Evolutionary conservation across 352 stramenopile genomes (phyloP), one percentile per base, ranked within the genome.

Genomic region (Phytopythium mirpurense): DNA sequence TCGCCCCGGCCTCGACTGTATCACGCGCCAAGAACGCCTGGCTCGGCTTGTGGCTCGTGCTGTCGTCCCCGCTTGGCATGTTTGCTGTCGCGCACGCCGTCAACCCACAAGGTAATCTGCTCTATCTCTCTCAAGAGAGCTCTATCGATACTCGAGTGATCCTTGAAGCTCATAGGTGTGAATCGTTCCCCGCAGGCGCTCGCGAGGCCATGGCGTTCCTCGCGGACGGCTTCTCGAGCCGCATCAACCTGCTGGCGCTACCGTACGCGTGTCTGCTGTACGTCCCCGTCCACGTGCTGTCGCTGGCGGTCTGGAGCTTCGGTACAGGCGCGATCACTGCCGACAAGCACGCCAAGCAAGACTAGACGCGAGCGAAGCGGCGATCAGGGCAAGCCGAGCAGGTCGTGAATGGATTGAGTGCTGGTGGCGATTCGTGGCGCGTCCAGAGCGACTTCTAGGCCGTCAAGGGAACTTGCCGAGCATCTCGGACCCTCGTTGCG

Each of bases 211-310:
- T 74, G 47, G 61, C 64, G 12, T 76, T 73, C 50, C 41, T 70
- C 23, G 68, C 79, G n/a, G 47, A 78, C 24, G 74, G 74, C 56
- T 90, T 87, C 57, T 51, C 60, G 31, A 62, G 62, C 24, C 62
- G 66, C 44, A 68, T 67, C 52, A 88, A 88, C 40, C 37, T 85
- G 44, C 53, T 93, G 7, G 72, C 72, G 18, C 54, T 93, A 23
- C 72, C 78, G 9, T 93, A 93, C 51, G 32, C 80, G 26, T 89
- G 68, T 46, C 80, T 67, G 29, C 62, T 93, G 9, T 90, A 93
- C 65, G 38, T 89, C 10, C 68, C 74, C 2, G 66, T 87, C 5
- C 80, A 93, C 59, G 86, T 73, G 3, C 61, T 93, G 12, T 79
- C 77, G 5, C 23, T 89, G 8, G 67, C 48, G 14, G 66, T 90